Evolutionary conservation across 164 flowering plant genomes (phyloP).

Genomic region (Stephania japonica): DNA sequence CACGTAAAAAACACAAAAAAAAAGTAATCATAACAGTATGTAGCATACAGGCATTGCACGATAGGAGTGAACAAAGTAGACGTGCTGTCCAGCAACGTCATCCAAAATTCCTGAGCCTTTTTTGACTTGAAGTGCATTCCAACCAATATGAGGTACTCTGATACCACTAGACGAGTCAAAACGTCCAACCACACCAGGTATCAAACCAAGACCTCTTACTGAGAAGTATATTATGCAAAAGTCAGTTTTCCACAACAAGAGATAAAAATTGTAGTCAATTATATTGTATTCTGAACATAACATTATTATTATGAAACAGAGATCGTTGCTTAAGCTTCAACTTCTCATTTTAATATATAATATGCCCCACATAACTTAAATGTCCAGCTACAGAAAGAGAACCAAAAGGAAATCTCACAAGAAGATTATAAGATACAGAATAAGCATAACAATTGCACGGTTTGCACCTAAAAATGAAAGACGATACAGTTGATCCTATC

Average conservation of each 20-base stretch:
- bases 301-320: not conserved
- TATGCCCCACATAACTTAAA: not conserved
- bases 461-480: not conserved
- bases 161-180: slow-evolving; percentile 77
- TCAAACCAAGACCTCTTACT: slow-evolving; percentile 93
- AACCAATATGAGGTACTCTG: slow-evolving; percentile 96
- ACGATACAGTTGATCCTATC: not conserved
- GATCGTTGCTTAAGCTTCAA: not conserved
- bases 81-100: slow-evolving; percentile 70
- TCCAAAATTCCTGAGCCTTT: slow-evolving; percentile 72
- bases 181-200: slow-evolving; percentile 94
- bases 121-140: slow-evolving; percentile 76
- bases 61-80: slow-evolving; percentile 96
- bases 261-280: not conserved
- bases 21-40: slow-evolving; percentile 4
- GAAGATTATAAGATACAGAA: not conserved
- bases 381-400: not conserved
- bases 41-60: slow-evolving; percentile 74
- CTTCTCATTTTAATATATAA: not conserved
- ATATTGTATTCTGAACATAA: not conserved
- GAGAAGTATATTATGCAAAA: slow-evolving; percentile 22
- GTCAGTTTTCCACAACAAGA: slow-evolving; percentile 7
- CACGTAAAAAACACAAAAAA: slow-evolving; percentile 4
- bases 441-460: not conserved
- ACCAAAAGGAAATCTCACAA: not conserved